These are phyloP conservation scores for Leishmania tropica DNA, from an alignment of 208 protist genomes.

Conservation along the genomic window DNA sequence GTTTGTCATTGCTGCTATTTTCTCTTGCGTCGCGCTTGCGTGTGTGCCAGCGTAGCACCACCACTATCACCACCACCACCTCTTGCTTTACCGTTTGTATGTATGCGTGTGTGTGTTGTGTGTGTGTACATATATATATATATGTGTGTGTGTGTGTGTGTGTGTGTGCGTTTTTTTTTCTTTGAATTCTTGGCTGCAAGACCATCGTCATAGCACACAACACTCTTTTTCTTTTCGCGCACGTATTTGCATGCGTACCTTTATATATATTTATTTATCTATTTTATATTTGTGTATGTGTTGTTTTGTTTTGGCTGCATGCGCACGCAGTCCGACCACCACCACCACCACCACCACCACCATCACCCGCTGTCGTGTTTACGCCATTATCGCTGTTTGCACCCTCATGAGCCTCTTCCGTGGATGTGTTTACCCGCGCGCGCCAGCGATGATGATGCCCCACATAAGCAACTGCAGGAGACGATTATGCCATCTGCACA, in stretches of 20 bases:
- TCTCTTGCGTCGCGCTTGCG: too few relatives aligned
- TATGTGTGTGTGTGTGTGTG: too few relatives aligned
- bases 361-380: not conserved
- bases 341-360: too few relatives aligned
- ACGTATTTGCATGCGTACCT: not conserved
- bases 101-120: not conserved
- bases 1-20: too few relatives aligned
- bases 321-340: not conserved
- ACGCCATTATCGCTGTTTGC: not conserved
- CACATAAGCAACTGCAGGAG: too few relatives aligned
- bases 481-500: not conserved
- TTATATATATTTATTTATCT: too few relatives aligned
- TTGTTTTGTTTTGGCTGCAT: not conserved
- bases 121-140: too few relatives aligned
- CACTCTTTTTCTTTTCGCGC: not conserved
- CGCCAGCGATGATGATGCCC: too few relatives aligned
- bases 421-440: too few relatives aligned
- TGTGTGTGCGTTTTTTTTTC: too few relatives aligned
- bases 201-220: not conserved
- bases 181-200: not conserved
- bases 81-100: not conserved
- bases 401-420: too few relatives aligned
- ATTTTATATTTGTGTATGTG: not conserved
- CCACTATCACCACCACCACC: not conserved
- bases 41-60: not conserved